phyloP scores from a whole-genome alignment of 192 early-diverging fungal species.

The Linnemannia zychae region DNA sequence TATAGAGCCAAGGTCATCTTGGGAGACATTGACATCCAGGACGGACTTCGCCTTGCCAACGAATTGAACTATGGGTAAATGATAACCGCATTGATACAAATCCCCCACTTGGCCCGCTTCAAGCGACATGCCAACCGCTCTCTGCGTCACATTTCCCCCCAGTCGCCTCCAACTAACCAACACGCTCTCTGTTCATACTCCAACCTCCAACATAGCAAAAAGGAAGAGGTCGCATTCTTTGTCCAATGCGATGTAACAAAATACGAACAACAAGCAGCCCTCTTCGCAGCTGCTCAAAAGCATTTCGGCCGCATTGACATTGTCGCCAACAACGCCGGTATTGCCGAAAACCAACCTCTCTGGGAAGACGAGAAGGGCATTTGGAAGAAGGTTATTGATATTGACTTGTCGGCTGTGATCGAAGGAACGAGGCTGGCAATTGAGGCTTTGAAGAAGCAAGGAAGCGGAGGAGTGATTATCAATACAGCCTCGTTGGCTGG shows the following conservation, averaged over 20 bases:
- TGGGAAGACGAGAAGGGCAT: slow-evolving; percentile 60
- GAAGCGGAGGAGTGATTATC: slow-evolving; percentile 74
- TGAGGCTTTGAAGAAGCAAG: slow-evolving; percentile 63
- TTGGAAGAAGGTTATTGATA: slow-evolving; percentile 74
- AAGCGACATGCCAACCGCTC: too few species aligned
- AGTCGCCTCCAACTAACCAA: slow-evolving; percentile 39
- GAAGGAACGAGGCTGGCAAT: slow-evolving; percentile 81
- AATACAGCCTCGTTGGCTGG: slow-evolving; percentile 86
- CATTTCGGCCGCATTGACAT: slow-evolving; percentile 73
- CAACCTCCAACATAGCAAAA: slow-evolving; percentile 33
- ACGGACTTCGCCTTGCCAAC: slow-evolving; percentile 30
- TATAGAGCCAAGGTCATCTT: slow-evolving; percentile 72
- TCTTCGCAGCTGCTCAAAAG: slow-evolving; percentile 56
- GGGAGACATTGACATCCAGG: slow-evolving; percentile 66
- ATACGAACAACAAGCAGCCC: slow-evolving; percentile 40
- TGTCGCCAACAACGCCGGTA: slow-evolving; percentile 76
- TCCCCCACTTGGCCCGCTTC: too few species aligned
- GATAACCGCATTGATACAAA: too few species aligned
- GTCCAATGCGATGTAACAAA: slow-evolving; percentile 67
- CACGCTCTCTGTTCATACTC: not conserved
- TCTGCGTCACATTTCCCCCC: too few species aligned
- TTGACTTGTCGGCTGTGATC: slow-evolving; percentile 83
- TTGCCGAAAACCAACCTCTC: slow-evolving; percentile 56
- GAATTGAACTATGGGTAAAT: slow-evolving; percentile 45
- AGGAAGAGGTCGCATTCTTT: slow-evolving; percentile 57